Conservation (phyloP, 169 alveolate genomes). For the Neospora caninum region DNA sequence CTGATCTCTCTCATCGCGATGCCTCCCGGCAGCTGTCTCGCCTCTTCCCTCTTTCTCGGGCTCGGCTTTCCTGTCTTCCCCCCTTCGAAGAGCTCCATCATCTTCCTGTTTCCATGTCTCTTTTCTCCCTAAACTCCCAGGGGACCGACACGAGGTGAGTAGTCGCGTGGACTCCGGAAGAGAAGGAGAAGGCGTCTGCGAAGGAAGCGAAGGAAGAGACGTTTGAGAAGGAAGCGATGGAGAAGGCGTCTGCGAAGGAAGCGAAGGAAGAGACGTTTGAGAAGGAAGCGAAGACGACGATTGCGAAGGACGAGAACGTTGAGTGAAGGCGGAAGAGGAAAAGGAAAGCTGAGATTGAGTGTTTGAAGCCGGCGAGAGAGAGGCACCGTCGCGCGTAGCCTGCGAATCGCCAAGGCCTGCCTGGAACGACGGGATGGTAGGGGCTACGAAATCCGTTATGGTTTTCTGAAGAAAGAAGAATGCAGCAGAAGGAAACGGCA, state of each 20-base stretch:
- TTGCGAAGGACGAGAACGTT: not conserved
- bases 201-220: too few relatives aligned
- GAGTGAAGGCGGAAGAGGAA: not conserved
- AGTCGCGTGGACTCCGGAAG: too few relatives aligned
- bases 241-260: not conserved
- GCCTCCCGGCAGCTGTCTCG: too few relatives aligned
- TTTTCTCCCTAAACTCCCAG: too few relatives aligned
- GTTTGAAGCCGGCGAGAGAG: too few relatives aligned
- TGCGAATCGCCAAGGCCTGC: not conserved
- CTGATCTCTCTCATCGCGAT: too few relatives aligned
- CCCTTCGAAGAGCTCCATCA: too few relatives aligned
- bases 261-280: not conserved
- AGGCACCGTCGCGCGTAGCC: not conserved
- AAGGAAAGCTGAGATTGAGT: not conserved
- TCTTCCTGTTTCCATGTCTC: too few relatives aligned
- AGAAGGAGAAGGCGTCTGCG: too few relatives aligned
- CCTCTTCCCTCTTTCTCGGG: too few relatives aligned
- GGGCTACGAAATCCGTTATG: not conserved
- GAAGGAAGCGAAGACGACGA: not conserved
- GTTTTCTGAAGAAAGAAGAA: not conserved
- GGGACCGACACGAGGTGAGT: too few relatives aligned
- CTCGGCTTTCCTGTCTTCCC: too few relatives aligned
- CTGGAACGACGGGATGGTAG: not conserved
- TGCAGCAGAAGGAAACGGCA: not conserved
- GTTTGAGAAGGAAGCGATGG: not conserved